Percentiles rank a stretch among this genome's conserved stretches.
phyloP scores from a whole-genome alignment of 345 rosid genomes.

The Eucalyptus erythrocorys region DNA sequence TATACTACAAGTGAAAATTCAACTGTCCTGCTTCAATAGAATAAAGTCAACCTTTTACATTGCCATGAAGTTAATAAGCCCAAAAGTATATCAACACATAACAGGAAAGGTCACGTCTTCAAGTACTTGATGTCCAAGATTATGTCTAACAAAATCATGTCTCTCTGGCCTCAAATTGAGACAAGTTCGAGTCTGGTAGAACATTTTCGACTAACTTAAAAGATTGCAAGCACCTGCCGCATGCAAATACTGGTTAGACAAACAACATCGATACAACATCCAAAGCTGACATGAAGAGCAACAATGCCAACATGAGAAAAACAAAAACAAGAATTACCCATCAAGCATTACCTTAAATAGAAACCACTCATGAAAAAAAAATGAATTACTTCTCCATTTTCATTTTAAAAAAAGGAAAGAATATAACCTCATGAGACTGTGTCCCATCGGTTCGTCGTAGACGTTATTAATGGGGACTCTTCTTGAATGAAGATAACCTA shows the following conservation, averaged over 20 bases:
- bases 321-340: not conserved
- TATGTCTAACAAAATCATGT: not conserved
- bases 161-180: not conserved
- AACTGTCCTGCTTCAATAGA: not conserved
- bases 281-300: not conserved
- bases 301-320: not conserved
- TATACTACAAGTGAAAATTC: not conserved
- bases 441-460: not conserved
- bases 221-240: not conserved
- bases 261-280: not conserved
- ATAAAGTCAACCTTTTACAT: not conserved
- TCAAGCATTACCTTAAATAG: not conserved
- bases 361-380: not conserved
- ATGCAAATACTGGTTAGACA: not conserved
- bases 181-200: not conserved
- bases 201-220: not conserved
- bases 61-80: not conserved
- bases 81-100: not conserved
- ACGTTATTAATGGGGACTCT: not conserved
- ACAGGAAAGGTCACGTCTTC: not conserved
- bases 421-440: not conserved
- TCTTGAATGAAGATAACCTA: not conserved
- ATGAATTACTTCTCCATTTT: not conserved
- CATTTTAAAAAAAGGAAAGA: not conserved
- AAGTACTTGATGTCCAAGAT: not conserved